Conservation (phyloP, 768 basidiomycete genomes). For the Pisolithus microcarpus region DNA sequence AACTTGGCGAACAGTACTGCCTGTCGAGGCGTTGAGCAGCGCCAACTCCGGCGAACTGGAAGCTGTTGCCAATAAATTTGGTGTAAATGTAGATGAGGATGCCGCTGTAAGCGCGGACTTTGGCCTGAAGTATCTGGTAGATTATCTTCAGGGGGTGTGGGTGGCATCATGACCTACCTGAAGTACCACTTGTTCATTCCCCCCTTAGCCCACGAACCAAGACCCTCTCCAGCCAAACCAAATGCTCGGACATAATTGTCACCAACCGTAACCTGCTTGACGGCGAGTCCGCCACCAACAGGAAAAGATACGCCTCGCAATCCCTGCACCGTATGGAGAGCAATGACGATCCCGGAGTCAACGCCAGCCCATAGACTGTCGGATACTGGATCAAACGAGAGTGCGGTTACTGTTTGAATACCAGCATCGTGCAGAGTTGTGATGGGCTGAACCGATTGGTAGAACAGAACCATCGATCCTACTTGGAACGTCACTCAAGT, state of each 20-base stretch:
- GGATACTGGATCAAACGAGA: slow-evolving; percentile 86
- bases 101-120: slow-evolving; percentile 29
- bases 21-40: slow-evolving; percentile 69
- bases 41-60: slow-evolving; percentile 54
- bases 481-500: no score
- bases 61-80: slow-evolving; percentile 53
- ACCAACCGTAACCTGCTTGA: slow-evolving; percentile 69
- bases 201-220: slow-evolving; percentile 80
- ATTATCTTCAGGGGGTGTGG: background rate
- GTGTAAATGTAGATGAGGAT: slow-evolving; percentile 44
- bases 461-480: slow-evolving; percentile 12
- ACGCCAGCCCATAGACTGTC: slow-evolving; percentile 86
- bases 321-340: slow-evolving; percentile 58
- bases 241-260: slow-evolving; percentile 73
- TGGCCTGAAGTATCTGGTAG: slow-evolving; percentile 30
- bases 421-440: slow-evolving; percentile 1
- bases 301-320: slow-evolving; percentile 67
- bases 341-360: slow-evolving; percentile 60
- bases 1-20: slow-evolving; percentile 52
- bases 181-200: slow-evolving; percentile 80
- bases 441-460: slow-evolving; percentile 16
- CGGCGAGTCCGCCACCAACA: slow-evolving; percentile 59
- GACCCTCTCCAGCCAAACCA: slow-evolving; percentile 50
- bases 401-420: slow-evolving; percentile 55
- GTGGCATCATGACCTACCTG: slow-evolving; percentile 39